A percentile compares a stretch with the other conserved stretches of the same genome.
Conservation (phyloP, 176 grass and related monocot genomes). For the Oryza australiensis region DNA sequence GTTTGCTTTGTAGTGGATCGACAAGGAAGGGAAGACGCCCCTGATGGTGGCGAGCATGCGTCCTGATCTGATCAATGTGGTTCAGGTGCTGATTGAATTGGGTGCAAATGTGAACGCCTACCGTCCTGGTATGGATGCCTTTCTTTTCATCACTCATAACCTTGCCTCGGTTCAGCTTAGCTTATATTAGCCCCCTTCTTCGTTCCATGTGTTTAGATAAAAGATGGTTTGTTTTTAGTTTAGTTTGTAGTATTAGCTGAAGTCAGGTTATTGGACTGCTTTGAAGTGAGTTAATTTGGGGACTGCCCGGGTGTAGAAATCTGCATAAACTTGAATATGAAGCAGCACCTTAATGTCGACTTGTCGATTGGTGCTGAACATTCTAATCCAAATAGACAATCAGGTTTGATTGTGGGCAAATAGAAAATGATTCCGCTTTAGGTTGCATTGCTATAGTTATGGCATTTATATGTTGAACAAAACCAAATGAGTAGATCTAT, state of each 20-base stretch:
- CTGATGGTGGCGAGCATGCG: conserved; percentile 83
- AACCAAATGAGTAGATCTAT: background rate
- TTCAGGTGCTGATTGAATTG: conserved; percentile 61
- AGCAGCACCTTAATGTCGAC: background rate
- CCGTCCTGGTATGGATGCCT: conserved; percentile 54
- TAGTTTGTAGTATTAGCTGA: background rate
- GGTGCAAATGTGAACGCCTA: conserved; percentile 91
- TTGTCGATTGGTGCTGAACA: background rate
- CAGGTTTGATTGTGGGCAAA: background rate
- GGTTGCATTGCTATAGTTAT: background rate
- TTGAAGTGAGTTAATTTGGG: background rate
- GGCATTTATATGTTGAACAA: background rate
- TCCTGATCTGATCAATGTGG: conserved; percentile 70
- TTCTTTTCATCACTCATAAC: background rate
- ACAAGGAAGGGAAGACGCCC: conserved; percentile 91
- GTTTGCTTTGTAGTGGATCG: conserved; percentile 74
- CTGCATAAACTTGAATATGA: background rate
- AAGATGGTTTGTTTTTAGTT: background rate
- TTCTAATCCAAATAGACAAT: background rate
- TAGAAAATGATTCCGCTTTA: background rate
- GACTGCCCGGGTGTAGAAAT: background rate
- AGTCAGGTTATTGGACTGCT: background rate
- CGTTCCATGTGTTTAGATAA: background rate
- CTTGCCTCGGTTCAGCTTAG: background rate
- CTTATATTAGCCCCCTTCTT: background rate